phyloP scores from a whole-genome alignment of 768 basidiomycete genomes.

The Russula compacta region DNA sequence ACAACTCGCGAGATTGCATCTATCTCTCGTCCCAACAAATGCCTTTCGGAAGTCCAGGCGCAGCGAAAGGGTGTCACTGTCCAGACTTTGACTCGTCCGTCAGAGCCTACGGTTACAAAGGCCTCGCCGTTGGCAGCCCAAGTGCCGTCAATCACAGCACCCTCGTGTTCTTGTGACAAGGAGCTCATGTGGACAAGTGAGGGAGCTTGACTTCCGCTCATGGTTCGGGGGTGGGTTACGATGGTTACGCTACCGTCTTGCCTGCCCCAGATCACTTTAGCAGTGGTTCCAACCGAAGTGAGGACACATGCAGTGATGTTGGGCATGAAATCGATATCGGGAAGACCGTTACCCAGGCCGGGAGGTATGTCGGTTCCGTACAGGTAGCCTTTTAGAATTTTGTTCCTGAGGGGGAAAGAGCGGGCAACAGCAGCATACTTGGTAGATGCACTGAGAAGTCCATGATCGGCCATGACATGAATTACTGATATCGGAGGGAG shows the following conservation, averaged over 20 bases:
- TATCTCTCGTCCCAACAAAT: conserved; percentile 28
- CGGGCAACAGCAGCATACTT: conserved; percentile 65
- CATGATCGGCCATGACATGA: conserved; percentile 47
- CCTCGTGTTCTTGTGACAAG: conserved; percentile 55
- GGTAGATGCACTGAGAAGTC: conserved; percentile 53
- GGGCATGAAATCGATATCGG: conserved; percentile 65
- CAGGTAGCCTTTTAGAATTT: conserved; percentile 59
- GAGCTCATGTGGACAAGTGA: conserved; percentile 41
- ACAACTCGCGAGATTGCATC: conserved; percentile 47
- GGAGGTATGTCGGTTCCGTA: conserved; percentile 51
- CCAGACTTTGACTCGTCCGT: conserved; percentile 73
- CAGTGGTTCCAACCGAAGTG: conserved; percentile 54
- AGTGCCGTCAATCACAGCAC: conserved; percentile 43
- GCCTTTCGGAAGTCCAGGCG: conserved; percentile 51
- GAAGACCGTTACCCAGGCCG: conserved; percentile 60
- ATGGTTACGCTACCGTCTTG: conserved; percentile 58
- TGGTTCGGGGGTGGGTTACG: conserved; percentile 45
- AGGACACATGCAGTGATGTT: conserved; percentile 53
- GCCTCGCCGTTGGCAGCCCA: conserved; percentile 36
- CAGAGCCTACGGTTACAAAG: conserved; percentile 47
- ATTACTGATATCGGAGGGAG: conserved; percentile 47
- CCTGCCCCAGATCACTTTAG: conserved; percentile 67
- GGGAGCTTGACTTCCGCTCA: conserved; percentile 42
- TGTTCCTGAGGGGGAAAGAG: conserved; percentile 61
- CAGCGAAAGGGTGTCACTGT: conserved; percentile 44